Evolutionary conservation across 1,284 basidiomycete species (phyloP).

Genomic region (Mycosarcoma maydis): DNA sequence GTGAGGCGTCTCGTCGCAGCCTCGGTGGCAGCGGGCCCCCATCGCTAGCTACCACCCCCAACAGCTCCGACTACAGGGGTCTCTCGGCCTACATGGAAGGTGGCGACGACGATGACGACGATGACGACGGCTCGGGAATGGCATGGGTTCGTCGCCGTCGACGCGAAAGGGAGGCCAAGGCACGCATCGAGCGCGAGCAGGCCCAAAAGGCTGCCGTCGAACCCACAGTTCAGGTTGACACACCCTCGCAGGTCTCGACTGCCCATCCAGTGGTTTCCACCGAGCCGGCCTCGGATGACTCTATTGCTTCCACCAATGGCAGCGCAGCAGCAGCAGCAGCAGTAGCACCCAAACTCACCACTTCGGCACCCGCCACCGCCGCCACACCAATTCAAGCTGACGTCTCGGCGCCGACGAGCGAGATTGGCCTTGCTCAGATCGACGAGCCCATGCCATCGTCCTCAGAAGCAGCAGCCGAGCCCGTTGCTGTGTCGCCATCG

Average conservation of each 20-base stretch:
- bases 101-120: constrained; percentile 31
- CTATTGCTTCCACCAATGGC: too few relatives aligned
- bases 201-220: constrained; percentile 15
- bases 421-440: background rate
- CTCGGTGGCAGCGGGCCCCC: constrained; percentile 35
- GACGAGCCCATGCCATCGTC: constrained; percentile 34
- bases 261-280: background rate
- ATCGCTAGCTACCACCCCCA: constrained; percentile 43
- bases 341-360: background rate
- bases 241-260: background rate
- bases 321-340: background rate
- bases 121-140: constrained; percentile 48
- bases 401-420: background rate
- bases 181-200: constrained; percentile 28
- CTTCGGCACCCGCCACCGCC: background rate
- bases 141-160: constrained; percentile 43
- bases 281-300: background rate
- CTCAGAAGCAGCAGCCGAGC: background rate
- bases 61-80: constrained; percentile 31
- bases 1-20: constrained; percentile 42
- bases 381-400: background rate
- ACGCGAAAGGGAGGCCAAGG: constrained; percentile 35
- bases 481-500: background rate
- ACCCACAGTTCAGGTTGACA: background rate
- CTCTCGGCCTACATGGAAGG: constrained; percentile 29